Conservation (phyloP, 352 stramenopile species). For the Pilasporangium apinafurcum region DNA sequence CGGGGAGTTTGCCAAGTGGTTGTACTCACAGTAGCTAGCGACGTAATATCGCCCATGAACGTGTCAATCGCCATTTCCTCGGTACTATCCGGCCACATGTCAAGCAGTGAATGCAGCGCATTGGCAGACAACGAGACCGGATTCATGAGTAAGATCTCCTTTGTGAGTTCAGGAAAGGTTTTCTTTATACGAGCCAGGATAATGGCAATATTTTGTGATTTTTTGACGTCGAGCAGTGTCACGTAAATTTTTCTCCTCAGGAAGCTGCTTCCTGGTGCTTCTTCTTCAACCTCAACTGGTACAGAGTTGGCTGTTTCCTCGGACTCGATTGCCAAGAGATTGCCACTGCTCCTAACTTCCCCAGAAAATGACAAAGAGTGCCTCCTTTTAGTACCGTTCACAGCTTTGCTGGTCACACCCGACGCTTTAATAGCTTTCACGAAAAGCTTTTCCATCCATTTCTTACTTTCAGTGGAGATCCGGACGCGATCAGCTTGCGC, state of each 20-base stretch:
- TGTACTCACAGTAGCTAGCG: constrained; percentile 27
- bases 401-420: background rate
- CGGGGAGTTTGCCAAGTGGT: background rate
- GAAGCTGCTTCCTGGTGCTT: constrained; percentile 11
- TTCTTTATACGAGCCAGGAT: constrained; percentile 70
- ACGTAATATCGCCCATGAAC: constrained; percentile 41
- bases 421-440: background rate
- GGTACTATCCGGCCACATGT: constrained; percentile 76
- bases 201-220: constrained; percentile 82
- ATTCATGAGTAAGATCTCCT: constrained; percentile 59
- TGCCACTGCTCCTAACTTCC: too few species aligned
- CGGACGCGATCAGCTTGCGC: constrained; percentile 1
- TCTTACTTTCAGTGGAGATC: constrained; percentile 7
- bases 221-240: constrained; percentile 75
- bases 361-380: too few species aligned
- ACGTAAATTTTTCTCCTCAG: constrained; percentile 44
- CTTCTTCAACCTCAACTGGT: constrained; percentile 1
- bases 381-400: too few species aligned
- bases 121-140: constrained; percentile 53
- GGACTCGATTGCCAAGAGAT: constrained; percentile 10
- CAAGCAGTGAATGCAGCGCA: constrained; percentile 68
- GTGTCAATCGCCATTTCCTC: constrained; percentile 67
- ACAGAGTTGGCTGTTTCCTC: constrained; percentile 15
- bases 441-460: constrained; percentile 1
- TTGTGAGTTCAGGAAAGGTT: constrained; percentile 43